These are phyloP conservation scores for Debaryomycetaceae sp. DNA, from an alignment of 1,139 yeast genomes.

Conservation along the genomic window DNA sequence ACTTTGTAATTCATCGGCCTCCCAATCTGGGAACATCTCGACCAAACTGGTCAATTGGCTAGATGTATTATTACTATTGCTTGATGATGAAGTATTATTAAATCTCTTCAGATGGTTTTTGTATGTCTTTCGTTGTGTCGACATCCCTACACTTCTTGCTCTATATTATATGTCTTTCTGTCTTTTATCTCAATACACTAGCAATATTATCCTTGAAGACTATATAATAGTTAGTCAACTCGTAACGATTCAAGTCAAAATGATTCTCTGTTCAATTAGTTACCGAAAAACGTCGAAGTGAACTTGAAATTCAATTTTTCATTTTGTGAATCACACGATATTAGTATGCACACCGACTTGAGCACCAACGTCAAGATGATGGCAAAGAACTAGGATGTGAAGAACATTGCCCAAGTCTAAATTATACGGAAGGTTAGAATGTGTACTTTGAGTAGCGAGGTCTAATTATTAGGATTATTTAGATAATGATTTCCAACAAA, in stretches of 20 bases:
- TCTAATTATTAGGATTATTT: background rate
- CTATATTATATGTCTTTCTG: constrained; percentile 4
- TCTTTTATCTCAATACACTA: background rate
- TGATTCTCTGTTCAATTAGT: constrained; percentile 1
- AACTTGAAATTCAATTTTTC: constrained; percentile 2
- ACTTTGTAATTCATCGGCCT: constrained; percentile 73
- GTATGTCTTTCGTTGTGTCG: constrained; percentile 39
- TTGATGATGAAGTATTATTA: constrained; percentile 16
- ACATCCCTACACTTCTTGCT: constrained; percentile 14
- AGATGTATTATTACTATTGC: constrained; percentile 10
- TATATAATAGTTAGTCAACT: background rate
- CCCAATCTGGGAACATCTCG: constrained; percentile 96
- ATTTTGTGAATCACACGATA: constrained; percentile 1
- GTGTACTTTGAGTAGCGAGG: too few relatives aligned
- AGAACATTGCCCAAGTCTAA: background rate
- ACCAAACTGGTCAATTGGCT: constrained; percentile 54
- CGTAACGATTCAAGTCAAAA: background rate
- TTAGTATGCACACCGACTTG: background rate
- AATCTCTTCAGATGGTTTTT: constrained; percentile 47
- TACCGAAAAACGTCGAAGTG: constrained; percentile 4
- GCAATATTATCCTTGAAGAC: background rate
- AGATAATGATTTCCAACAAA: background rate
- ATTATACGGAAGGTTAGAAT: background rate
- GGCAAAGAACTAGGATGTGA: background rate
- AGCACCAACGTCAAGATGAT: background rate